Percentiles rank a stretch among this genome's conserved stretches.
Evolutionary conservation across 2,329 filamentous ascomycete species (phyloP).

Genomic region (Ploettnerulaceae sp.): DNA sequence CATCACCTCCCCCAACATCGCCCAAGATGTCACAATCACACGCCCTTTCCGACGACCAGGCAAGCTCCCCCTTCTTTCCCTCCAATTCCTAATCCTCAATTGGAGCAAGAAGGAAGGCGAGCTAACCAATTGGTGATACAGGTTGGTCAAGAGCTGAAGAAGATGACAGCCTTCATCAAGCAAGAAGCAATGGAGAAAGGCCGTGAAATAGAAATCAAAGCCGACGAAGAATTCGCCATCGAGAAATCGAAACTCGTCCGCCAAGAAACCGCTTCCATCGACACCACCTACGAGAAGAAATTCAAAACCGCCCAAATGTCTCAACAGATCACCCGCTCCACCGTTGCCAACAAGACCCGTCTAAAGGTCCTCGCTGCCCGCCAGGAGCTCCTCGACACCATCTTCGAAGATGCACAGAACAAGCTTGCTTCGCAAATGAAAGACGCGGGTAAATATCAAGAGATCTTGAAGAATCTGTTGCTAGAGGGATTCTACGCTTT

Average conservation of each 20-base stretch:
- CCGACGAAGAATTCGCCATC: conserved; percentile 97
- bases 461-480: conserved; percentile 71
- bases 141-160: conserved; percentile 97
- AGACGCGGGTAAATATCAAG: conserved; percentile 71
- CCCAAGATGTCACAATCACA: conserved; percentile 83
- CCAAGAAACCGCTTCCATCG: conserved; percentile 89
- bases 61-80: conserved; percentile 41
- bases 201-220: conserved; percentile 95
- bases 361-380: conserved; percentile 81
- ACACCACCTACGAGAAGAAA: conserved; percentile 93
- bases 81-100: background rate
- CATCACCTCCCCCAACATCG: conserved; percentile 26
- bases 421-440: conserved; percentile 63
- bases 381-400: conserved; percentile 83
- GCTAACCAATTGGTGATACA: conserved; percentile 38
- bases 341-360: conserved; percentile 91
- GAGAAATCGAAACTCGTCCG: conserved; percentile 98
- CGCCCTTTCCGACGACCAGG: conserved; percentile 97
- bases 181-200: conserved; percentile 97
- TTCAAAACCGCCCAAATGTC: conserved; percentile 98
- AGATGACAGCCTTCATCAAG: conserved; percentile 99
- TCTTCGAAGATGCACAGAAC: conserved; percentile 77
- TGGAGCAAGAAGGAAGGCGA: conserved; percentile 9
- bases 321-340: conserved; percentile 97
- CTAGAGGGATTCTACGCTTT: conserved; percentile 88